These are phyloP conservation scores for Triticum urartu DNA, from an alignment of 176 grass and related monocot species.

Conservation along the genomic window DNA sequence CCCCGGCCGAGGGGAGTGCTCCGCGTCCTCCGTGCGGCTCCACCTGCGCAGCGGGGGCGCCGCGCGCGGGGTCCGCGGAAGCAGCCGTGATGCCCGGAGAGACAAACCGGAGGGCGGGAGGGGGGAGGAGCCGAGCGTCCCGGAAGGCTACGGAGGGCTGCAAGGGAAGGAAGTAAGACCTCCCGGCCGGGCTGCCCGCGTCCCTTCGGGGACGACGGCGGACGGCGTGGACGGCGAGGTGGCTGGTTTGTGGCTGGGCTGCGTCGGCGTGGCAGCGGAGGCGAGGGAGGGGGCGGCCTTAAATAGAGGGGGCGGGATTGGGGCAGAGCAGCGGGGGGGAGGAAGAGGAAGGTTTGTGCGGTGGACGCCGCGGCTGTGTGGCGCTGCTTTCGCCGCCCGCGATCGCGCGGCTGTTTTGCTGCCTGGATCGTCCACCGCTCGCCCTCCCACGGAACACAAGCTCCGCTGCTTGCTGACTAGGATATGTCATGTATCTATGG, in stretches of 20 bases:
- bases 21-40: slow-evolving; percentile 72
- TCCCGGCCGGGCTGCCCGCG: background rate
- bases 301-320: slow-evolving; percentile 5
- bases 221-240: background rate
- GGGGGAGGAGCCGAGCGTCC: background rate
- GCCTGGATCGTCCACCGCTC: background rate
- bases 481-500: background rate
- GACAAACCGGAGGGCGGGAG: background rate
- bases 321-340: background rate
- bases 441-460: background rate
- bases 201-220: slow-evolving; percentile 12
- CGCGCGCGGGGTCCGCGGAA: slow-evolving; percentile 51
- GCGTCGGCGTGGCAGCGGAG: slow-evolving; percentile 24
- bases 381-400: slow-evolving; percentile 21
- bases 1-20: slow-evolving; percentile 61
- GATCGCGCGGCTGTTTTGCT: background rate
- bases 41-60: slow-evolving; percentile 41
- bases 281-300: background rate
- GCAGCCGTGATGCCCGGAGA: slow-evolving; percentile 58
- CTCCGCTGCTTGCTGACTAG: background rate
- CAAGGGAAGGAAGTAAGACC: background rate
- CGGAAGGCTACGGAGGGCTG: background rate
- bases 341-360: background rate
- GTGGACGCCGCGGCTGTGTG: slow-evolving; percentile 13
- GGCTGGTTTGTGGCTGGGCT: background rate